phyloP scores from a whole-genome alignment of 2,329 filamentous ascomycete species.

The Paracoccidioides lutzii region DNA sequence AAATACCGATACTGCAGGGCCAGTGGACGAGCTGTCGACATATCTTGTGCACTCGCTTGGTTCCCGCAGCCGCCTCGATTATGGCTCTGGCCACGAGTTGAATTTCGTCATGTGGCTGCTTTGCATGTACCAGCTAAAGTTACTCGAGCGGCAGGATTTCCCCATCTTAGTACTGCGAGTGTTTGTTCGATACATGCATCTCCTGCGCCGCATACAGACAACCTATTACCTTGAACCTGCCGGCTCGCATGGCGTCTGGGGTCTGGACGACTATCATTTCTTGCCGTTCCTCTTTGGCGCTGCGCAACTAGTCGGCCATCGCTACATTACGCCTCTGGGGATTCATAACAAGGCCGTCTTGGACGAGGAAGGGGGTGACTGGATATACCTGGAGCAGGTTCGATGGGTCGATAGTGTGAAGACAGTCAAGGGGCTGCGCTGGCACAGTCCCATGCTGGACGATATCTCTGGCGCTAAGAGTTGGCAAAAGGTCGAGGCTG shows the following conservation, averaged over 20 bases:
- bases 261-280: slow-evolving; percentile 94
- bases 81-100: slow-evolving; percentile 91
- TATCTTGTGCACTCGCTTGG: slow-evolving; percentile 80
- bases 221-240: slow-evolving; percentile 96
- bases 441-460: slow-evolving; percentile 97
- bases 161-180: slow-evolving; percentile 60
- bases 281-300: slow-evolving; percentile 91
- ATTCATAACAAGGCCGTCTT: slow-evolving; percentile 83
- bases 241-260: slow-evolving; percentile 95
- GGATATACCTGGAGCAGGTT: slow-evolving; percentile 84
- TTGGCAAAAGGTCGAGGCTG: slow-evolving; percentile 85
- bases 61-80: slow-evolving; percentile 78
- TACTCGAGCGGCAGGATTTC: slow-evolving; percentile 56
- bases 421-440: slow-evolving; percentile 82
- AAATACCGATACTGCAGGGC: slow-evolving; percentile 21
- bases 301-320: slow-evolving; percentile 75
- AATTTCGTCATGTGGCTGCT: slow-evolving; percentile 96
- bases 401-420: slow-evolving; percentile 92
- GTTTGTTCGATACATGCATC: slow-evolving; percentile 65
- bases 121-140: slow-evolving; percentile 69
- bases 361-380: slow-evolving; percentile 74
- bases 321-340: slow-evolving; percentile 59
- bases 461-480: slow-evolving; percentile 84
- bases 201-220: slow-evolving; percentile 80
- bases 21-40: slow-evolving; percentile 57